phyloP scores from a whole-genome alignment of 2,329 filamentous ascomycete genomes.

The Trichoderma sp. region DNA sequence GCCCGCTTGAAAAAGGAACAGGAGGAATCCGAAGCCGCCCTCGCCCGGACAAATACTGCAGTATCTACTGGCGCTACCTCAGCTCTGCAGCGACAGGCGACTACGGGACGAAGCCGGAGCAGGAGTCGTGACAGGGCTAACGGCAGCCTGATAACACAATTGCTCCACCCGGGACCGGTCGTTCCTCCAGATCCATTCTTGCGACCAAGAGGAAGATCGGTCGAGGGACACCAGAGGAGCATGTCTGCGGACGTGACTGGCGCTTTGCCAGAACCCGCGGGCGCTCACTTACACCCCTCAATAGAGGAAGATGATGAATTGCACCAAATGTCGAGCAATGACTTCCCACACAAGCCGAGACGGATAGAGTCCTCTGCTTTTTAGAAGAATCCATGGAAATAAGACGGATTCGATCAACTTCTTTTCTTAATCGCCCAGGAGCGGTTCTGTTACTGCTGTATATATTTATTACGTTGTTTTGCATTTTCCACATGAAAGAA shows the following conservation, averaged over 20 bases:
- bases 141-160: slow-evolving; percentile 46
- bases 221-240: slow-evolving; percentile 29
- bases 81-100: slow-evolving; percentile 33
- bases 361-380: slow-evolving; percentile 32
- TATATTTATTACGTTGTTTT: neutral
- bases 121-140: slow-evolving; percentile 42
- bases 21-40: slow-evolving; percentile 46
- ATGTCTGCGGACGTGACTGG: slow-evolving; percentile 31
- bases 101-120: slow-evolving; percentile 38
- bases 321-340: slow-evolving; percentile 29
- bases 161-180: slow-evolving; percentile 52
- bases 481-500: neutral
- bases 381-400: slow-evolving; percentile 27
- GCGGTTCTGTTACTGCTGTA: neutral
- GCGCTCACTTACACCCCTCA: slow-evolving; percentile 31
- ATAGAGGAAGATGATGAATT: slow-evolving; percentile 33
- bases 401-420: neutral
- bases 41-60: slow-evolving; percentile 41
- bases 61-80: slow-evolving; percentile 36
- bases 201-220: slow-evolving; percentile 26
- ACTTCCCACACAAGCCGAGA: slow-evolving; percentile 27
- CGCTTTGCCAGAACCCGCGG: slow-evolving; percentile 17
- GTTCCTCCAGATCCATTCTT: slow-evolving; percentile 32
- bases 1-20: slow-evolving; percentile 56
- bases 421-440: neutral